Evolutionary conservation across 805 yeast genomes (phyloP), one percentile per base, ranked within the genome.

Genomic region (Huiozyma sinensis): DNA sequence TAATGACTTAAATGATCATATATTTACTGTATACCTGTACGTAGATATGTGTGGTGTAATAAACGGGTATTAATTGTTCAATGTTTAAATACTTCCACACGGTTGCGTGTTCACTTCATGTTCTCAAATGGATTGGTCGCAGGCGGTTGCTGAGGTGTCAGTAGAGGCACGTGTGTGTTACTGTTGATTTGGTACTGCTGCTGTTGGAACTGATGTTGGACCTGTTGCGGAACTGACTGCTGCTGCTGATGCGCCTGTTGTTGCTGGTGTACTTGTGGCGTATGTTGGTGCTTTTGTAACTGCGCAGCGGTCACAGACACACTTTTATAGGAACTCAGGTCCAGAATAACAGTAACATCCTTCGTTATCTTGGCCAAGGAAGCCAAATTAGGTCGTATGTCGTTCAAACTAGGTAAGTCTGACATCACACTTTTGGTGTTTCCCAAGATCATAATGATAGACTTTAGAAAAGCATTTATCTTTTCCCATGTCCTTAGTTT

Each of bases 261-360:
- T 10, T 49, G 37, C 35, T 47, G 53, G 8, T 36, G 46, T 10
- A 41, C 49, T 12, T 39, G 39, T 11, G 46, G 52, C 24, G 34
- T 41, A 24, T 48, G 56, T 7, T 48, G 48, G 32, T 50, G 57
- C 28, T 48, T 42, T 42, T 47, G 55, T 10, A 49, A 33, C 34
- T 50, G 55, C 8, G 45, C 33, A 6, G 53, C 51, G 8, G 44
- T 41, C 1, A 50, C 43, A 11, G 63, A 58, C 10, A 58, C 63
- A 28, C 54, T 55, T 44, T 69, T 65, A 57, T 71, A 75, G 12
- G 81, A 69, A 47, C 83, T 76, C 36, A 73, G 70, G 58, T 89
- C 96, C 37, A 89, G 65, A 52, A 85, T 70, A n/a, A 86, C 79
- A 0, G 97, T 88, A 11, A 90, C 83, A 56, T 90, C 97, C 56